Conservation (phyloP, 192 early-diverging fungal species). For the Tieghemiomyces parasiticus region DNA sequence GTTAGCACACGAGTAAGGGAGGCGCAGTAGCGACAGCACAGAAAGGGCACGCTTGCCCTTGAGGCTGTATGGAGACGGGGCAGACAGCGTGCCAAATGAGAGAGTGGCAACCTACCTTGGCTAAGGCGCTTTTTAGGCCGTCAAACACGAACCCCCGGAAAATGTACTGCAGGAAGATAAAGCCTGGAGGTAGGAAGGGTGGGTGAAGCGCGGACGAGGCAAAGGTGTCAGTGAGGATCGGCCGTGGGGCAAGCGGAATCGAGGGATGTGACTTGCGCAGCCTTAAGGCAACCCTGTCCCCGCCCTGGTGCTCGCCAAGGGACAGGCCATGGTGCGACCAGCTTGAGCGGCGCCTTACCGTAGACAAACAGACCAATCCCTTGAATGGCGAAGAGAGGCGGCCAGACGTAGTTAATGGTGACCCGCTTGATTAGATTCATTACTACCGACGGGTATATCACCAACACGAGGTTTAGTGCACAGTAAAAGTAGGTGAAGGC, state of each 20-base stretch:
- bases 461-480: not conserved
- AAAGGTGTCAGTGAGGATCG: no score
- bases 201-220: no score
- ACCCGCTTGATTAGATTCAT: not conserved
- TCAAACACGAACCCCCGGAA: not conserved
- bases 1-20: no score
- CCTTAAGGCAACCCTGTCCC: no score
- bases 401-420: not conserved
- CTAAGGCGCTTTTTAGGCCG: not conserved
- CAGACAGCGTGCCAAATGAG: no score
- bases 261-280: no score
- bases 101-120: slow-evolving; percentile 4
- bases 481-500: not conserved
- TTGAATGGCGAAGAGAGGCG: not conserved
- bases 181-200: not conserved
- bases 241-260: no score
- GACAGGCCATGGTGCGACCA: no score
- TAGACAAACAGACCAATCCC: slow-evolving; percentile 3
- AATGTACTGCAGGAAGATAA: not conserved
- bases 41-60: no score
- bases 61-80: no score
- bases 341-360: slow-evolving; percentile 7
- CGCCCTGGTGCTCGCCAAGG: no score
- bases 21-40: no score
- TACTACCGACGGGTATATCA: not conserved